Base-by-base conservation (phyloP, 257 asterid genomes). In the Rubia yunnanensis region DNA sequence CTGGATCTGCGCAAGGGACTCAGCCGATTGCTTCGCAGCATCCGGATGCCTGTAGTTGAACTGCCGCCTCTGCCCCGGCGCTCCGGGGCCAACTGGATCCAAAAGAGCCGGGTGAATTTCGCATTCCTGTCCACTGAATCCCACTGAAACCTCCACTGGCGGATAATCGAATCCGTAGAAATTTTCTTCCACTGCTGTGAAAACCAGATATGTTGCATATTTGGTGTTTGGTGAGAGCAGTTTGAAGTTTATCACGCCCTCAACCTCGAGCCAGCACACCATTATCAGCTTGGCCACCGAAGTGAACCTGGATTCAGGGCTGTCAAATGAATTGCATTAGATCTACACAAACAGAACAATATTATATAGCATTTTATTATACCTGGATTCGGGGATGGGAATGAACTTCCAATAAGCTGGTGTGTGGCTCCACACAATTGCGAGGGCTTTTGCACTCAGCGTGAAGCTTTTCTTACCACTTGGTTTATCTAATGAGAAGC, bases 141-240 rank as follows among this genome's bases (percentile, higher is more conserved):
- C 70, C 44, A 91, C 76, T 1, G 44, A 80, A 62, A 72, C 85
- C 63, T 84, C 85, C 0, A 70, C 88, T 0, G 80, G 74, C 17
- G 50, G 72, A 77, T 41, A 10, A 0, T 77, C 77, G 38, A 91
- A 84, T 26, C 96, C 95, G 5, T 57, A 2, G 26, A 56, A 5
- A 34, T 69, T 28, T 7, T 80, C 27, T 27, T 60, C 76, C 30
- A 20, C 22, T 10, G 73, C 22, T 10, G 73, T 71, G 86, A 70
- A 86, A 44, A 91, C 90, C 0, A 91, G 78, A 78, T 83, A 91
- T 11, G 92, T 94, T 57, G 85, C 88, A 39, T 91, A 91, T 18
- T 72, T 78, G 1, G 92, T 91, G 52, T 74, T 72, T 0, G 77
- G 70, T 5, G 98, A 88, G 55, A 91, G 84, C 85, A 70, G 68